Evolutionary conservation across 2,329 filamentous ascomycete species (phyloP).

Genomic region (Cladosporium sp.): DNA sequence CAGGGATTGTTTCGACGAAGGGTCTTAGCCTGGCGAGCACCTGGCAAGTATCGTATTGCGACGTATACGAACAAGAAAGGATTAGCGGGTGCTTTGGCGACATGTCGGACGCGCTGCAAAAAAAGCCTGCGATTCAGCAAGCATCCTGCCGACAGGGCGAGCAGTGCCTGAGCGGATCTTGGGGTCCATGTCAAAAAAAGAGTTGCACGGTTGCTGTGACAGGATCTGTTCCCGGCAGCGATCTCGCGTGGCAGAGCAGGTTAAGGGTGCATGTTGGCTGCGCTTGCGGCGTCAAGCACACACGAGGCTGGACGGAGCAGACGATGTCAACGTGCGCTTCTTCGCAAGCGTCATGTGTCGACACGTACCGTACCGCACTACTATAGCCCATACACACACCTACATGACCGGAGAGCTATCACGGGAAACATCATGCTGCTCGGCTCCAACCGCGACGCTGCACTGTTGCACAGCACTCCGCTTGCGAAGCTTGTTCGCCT

Average conservation of each 20-base stretch:
- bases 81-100: constrained; percentile 13
- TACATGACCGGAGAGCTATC: background rate
- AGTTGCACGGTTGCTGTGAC: constrained; percentile 2
- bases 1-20: background rate
- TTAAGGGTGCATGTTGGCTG: constrained; percentile 11
- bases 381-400: background rate
- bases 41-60: constrained; percentile 8
- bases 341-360: constrained; percentile 4
- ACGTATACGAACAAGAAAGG: constrained; percentile 6
- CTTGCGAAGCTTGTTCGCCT: constrained; percentile 8
- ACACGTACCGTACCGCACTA: background rate
- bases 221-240: constrained; percentile 10
- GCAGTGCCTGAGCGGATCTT: constrained; percentile 12
- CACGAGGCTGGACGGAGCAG: constrained; percentile 9
- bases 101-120: background rate
- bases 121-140: constrained; percentile 1
- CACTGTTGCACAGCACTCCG: background rate
- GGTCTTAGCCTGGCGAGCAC: background rate
- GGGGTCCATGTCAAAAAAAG: background rate
- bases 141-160: background rate
- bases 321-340: constrained; percentile 2
- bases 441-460: background rate
- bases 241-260: constrained; percentile 13
- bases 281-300: constrained; percentile 16
- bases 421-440: background rate